These are phyloP conservation scores for Mollisiaceae sp. DNA, from an alignment of 2,329 filamentous ascomycete species.

Conservation along the genomic window DNA sequence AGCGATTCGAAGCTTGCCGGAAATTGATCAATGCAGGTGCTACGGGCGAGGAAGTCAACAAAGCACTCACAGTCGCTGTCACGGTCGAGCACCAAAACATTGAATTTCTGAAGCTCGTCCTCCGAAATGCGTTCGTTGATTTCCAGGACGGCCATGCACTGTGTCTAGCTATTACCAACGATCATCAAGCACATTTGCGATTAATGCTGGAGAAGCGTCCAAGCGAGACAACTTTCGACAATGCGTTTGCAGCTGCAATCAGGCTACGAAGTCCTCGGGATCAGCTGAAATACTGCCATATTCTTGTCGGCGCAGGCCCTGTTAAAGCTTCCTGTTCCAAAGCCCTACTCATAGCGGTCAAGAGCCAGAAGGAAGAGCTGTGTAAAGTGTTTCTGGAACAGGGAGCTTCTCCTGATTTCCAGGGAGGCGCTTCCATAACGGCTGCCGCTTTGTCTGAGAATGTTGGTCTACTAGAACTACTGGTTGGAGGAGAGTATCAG, in stretches of 20 bases:
- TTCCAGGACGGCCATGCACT: constrained; percentile 27
- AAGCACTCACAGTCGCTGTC: constrained; percentile 25
- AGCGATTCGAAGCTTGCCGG: constrained; percentile 26
- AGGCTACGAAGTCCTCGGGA: constrained; percentile 18
- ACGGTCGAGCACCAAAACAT: constrained; percentile 24
- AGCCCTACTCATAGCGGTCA: constrained; percentile 27
- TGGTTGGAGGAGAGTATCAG: constrained; percentile 25
- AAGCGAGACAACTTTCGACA: constrained; percentile 22
- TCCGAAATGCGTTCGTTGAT: constrained; percentile 23
- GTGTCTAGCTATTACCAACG: constrained; percentile 23
- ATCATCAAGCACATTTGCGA: constrained; percentile 19
- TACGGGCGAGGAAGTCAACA: constrained; percentile 27
- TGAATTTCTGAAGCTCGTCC: constrained; percentile 26
- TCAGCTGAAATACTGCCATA: constrained; percentile 28
- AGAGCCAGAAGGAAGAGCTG: constrained; percentile 18
- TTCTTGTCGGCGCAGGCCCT: constrained; percentile 25
- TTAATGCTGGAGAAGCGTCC: constrained; percentile 27
- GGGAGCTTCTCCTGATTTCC: constrained; percentile 25
- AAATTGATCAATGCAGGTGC: constrained; percentile 29
- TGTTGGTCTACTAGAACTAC: constrained; percentile 23
- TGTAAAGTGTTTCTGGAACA: constrained; percentile 25
- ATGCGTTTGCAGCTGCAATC: constrained; percentile 25
- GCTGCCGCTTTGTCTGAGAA: constrained; percentile 26
- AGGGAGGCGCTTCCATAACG: constrained; percentile 22
- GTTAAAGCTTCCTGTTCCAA: constrained; percentile 20